A percentile compares a stretch with the other conserved stretches of the same genome.
Evolutionary conservation across 1,139 yeast genomes (phyloP).

Genomic region (Debaryomycetaceae sp.): DNA sequence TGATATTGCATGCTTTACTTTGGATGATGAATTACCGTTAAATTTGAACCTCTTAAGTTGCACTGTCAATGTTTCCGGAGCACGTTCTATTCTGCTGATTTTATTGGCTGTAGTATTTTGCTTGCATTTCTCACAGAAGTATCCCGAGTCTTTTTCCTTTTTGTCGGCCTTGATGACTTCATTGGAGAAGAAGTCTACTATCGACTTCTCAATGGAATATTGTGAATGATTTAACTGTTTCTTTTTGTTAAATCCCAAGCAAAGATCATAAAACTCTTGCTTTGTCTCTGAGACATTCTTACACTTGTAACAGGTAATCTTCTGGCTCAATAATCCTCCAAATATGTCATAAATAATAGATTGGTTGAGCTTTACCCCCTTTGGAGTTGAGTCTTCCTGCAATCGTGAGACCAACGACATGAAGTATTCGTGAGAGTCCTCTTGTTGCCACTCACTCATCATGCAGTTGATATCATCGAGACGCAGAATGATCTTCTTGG

Average conservation of each 20-base stretch:
- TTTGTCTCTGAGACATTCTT: constrained; percentile 80
- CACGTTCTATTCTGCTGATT: constrained; percentile 65
- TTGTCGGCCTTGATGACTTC: constrained; percentile 70
- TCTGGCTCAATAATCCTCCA: constrained; percentile 85
- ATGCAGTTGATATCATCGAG: constrained; percentile 86
- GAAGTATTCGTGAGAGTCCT: constrained; percentile 94
- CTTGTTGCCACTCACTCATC: constrained; percentile 98
- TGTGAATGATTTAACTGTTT: constrained; percentile 13
- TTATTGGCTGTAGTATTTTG: constrained; percentile 75
- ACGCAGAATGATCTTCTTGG: constrained; percentile 67
- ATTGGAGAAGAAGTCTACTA: constrained; percentile 76
- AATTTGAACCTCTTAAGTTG: constrained; percentile 90
- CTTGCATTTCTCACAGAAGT: constrained; percentile 85
- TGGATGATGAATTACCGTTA: constrained; percentile 71
- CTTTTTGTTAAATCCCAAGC: constrained; percentile 62
- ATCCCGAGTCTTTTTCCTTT: constrained; percentile 60
- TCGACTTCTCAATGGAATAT: constrained; percentile 69
- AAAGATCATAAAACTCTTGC: constrained; percentile 91
- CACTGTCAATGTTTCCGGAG: constrained; percentile 85
- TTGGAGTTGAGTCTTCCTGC: constrained; percentile 91
- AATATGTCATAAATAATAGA: constrained; percentile 88
- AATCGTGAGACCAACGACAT: constrained; percentile 85
- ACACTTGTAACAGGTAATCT: constrained; percentile 79
- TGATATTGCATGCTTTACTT: constrained; percentile 80
- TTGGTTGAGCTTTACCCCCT: constrained; percentile 74